phyloP scores from a whole-genome alignment of 2,329 filamentous ascomycete species.

The Phialocephala sp. region DNA sequence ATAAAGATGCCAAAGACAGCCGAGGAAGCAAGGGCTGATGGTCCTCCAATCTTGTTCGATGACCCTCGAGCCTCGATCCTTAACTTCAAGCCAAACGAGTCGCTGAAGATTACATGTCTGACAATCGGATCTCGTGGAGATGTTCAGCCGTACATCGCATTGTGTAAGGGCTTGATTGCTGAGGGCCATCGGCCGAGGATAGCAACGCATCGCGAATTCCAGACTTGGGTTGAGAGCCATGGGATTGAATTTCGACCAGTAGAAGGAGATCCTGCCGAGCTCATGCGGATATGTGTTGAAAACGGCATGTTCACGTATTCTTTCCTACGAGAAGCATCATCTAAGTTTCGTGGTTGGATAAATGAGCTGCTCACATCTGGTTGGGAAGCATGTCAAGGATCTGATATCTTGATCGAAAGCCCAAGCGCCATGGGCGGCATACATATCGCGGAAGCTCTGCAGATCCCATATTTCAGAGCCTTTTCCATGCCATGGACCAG shows the following conservation, averaged over 20 bases:
- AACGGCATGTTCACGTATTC: conserved; percentile 96
- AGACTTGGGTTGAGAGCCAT: conserved; percentile 86
- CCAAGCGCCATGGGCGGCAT: conserved; percentile 98
- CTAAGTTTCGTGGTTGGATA: conserved; percentile 92
- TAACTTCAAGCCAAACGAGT: conserved; percentile 83
- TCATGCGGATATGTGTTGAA: conserved; percentile 96
- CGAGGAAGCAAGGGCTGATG: conserved; percentile 54
- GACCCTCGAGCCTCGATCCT: conserved; percentile 86
- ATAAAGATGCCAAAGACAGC: conserved; percentile 54
- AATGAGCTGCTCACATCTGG: conserved; percentile 84
- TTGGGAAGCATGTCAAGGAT: conserved; percentile 82
- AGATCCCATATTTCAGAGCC: conserved; percentile 93
- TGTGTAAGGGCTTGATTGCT: conserved; percentile 87
- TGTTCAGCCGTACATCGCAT: conserved; percentile 95
- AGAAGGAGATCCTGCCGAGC: conserved; percentile 87
- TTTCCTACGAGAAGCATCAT: conserved; percentile 86
- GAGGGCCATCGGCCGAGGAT: conserved; percentile 89
- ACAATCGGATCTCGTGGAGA: conserved; percentile 96
- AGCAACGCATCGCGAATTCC: conserved; percentile 90
- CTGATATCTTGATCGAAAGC: conserved; percentile 91
- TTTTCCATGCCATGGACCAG: conserved; percentile 99
- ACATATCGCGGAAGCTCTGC: conserved; percentile 91
- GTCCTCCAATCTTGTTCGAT: conserved; percentile 84
- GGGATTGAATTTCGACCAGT: conserved; percentile 92
- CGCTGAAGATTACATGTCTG: conserved; percentile 86